A percentile compares a stretch with the other conserved stretches of the same genome.
phyloP scores from a whole-genome alignment of 164 flowering plant species.

The Stephania yunnanensis region DNA sequence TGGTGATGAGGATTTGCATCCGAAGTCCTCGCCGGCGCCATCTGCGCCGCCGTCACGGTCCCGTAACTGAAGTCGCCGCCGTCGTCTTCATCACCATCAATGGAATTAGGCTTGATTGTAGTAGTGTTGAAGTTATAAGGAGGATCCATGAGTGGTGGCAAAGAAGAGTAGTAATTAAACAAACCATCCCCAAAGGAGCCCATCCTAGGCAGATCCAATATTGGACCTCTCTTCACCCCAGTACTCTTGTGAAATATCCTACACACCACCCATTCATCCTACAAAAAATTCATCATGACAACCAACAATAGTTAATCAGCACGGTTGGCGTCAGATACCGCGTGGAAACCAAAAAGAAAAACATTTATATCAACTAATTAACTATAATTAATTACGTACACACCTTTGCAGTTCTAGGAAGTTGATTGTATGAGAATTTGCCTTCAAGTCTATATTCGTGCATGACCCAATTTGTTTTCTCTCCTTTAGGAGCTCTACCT shows the following conservation, averaged over 20 bases:
- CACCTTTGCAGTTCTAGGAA: conserved; percentile 26
- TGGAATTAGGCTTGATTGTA: conserved; percentile 12
- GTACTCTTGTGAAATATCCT: conserved; percentile 52
- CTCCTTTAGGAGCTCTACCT: conserved; percentile 30
- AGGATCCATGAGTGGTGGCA: conserved; percentile 51
- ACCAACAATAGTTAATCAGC: background rate
- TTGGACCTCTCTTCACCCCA: conserved; percentile 30
- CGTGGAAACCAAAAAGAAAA: background rate
- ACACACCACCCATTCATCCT: conserved; percentile 70
- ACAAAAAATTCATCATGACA: conserved; percentile 6
- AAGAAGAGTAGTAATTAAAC: conserved; percentile 28
- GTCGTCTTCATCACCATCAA: background rate
- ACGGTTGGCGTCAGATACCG: too few species aligned
- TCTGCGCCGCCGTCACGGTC: background rate
- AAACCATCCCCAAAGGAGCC: conserved; percentile 40
- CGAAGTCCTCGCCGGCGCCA: conserved; percentile 3
- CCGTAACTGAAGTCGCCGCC: conserved; percentile 14
- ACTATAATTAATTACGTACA: background rate
- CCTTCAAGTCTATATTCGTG: conserved; percentile 31
- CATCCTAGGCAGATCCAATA: conserved; percentile 22
- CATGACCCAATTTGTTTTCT: conserved; percentile 32
- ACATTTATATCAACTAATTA: background rate
- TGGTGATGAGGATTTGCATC: conserved; percentile 11
- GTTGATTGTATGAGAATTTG: conserved; percentile 20
- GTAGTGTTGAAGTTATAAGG: conserved; percentile 9